Conservation (phyloP, 495 filamentous ascomycete species). For the Aspergillus cavernicola region DNA sequence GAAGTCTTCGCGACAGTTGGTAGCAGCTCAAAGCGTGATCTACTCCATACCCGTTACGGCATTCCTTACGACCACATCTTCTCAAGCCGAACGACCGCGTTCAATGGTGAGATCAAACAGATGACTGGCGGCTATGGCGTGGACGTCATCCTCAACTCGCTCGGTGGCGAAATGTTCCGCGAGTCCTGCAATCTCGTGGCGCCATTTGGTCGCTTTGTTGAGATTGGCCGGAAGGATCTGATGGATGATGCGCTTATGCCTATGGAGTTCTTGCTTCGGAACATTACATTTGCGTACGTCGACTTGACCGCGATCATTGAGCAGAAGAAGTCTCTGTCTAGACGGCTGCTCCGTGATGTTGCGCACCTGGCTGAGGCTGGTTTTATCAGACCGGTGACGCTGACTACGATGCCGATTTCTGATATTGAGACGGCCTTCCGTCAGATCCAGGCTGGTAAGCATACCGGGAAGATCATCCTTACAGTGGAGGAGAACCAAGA, state of each 20-base stretch:
- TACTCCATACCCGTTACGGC: slow-evolving; percentile 47
- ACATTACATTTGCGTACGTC: slow-evolving; percentile 21
- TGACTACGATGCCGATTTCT: slow-evolving; percentile 31
- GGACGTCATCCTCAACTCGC: slow-evolving; percentile 53
- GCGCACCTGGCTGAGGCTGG: slow-evolving; percentile 12
- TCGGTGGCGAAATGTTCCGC: slow-evolving; percentile 38
- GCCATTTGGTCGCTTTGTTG: slow-evolving; percentile 47
- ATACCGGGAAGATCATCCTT: slow-evolving; percentile 57
- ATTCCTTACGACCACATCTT: slow-evolving; percentile 56
- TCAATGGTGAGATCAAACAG: slow-evolving; percentile 37
- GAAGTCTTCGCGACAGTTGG: slow-evolving; percentile 59
- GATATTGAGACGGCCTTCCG: slow-evolving; percentile 54
- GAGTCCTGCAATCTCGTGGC: slow-evolving; percentile 44
- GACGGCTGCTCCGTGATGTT: slow-evolving; percentile 5
- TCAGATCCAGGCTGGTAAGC: slow-evolving; percentile 50
- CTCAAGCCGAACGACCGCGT: slow-evolving; percentile 40
- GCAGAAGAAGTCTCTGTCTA: slow-evolving; percentile 5
- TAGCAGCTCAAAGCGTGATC: slow-evolving; percentile 46
- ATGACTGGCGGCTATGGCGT: slow-evolving; percentile 49
- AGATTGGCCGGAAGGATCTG: slow-evolving; percentile 46
- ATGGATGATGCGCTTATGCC: slow-evolving; percentile 19
- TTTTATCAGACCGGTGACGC: slow-evolving; percentile 4
- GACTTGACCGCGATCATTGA: slow-evolving; percentile 15
- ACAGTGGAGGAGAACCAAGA: slow-evolving; percentile 11
- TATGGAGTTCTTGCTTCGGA: slow-evolving; percentile 23